Percentiles rank a stretch among this genome's conserved stretches.
These are phyloP conservation scores for Odonthalia washingtoniensis DNA, from an alignment of 31 red algal species.

Conservation along the genomic window DNA sequence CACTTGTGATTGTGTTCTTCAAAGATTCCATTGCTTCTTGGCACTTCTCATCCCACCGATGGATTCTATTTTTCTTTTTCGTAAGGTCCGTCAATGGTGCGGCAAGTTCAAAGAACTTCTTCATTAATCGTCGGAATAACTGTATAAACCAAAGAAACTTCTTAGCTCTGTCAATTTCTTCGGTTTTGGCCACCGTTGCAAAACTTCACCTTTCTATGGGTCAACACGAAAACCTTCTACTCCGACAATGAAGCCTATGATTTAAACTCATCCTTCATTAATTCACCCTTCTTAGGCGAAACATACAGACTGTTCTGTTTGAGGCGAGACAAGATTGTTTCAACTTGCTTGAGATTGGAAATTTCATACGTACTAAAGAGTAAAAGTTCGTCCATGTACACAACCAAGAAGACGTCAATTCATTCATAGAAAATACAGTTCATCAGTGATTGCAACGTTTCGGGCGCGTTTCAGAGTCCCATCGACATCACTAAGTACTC, in stretches of 20 bases:
- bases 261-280: constrained; percentile 17
- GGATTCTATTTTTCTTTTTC: constrained; percentile 34
- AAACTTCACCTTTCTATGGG: constrained; percentile 5
- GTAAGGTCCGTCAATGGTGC: constrained; percentile 49
- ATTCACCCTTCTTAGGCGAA: constrained; percentile 30
- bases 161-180: neutral
- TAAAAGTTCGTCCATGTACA: constrained; percentile 32
- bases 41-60: constrained; percentile 31
- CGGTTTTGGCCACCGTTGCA: constrained; percentile 8
- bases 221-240: neutral
- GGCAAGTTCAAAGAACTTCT: constrained; percentile 35
- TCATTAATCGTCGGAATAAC: constrained; percentile 42
- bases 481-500: constrained; percentile 29
- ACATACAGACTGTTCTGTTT: constrained; percentile 25
- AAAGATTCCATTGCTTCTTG: constrained; percentile 38
- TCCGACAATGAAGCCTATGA: neutral
- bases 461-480: constrained; percentile 10
- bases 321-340: constrained; percentile 11
- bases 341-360: neutral
- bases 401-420: constrained; percentile 21
- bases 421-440: constrained; percentile 23
- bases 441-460: constrained; percentile 24
- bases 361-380: constrained; percentile 25
- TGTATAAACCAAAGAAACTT: constrained; percentile 38
- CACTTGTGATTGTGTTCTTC: constrained; percentile 29